phyloP scores from a whole-genome alignment of 2,329 filamentous ascomycete species.

The Colletotrichum eleusines region DNA sequence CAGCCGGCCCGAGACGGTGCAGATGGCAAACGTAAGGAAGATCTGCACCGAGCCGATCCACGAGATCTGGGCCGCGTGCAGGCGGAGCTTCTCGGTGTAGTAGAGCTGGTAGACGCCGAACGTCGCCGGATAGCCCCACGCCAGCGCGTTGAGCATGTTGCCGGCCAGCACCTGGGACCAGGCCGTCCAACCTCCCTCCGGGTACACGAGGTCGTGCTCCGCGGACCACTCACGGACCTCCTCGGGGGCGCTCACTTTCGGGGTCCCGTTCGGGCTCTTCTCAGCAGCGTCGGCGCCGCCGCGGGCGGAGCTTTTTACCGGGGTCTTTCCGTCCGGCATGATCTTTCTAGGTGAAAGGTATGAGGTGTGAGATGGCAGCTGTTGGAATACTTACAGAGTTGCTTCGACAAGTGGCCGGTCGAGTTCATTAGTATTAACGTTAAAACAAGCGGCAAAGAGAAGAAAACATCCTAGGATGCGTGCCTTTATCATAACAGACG shows the following conservation, averaged over 20 bases:
- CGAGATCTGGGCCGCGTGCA: conserved; percentile 53
- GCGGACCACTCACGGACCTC: conserved; percentile 28
- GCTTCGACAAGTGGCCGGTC: background rate
- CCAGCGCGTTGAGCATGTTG: conserved; percentile 61
- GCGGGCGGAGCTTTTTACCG: background rate
- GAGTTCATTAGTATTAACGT: background rate
- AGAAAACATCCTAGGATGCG: background rate
- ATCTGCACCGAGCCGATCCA: conserved; percentile 65
- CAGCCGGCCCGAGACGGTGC: conserved; percentile 62
- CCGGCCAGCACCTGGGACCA: conserved; percentile 65
- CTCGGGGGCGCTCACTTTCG: background rate
- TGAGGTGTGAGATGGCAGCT: background rate
- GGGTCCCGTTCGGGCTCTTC: background rate
- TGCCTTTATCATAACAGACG: background rate
- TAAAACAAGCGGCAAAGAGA: background rate
- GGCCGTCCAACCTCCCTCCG: conserved; percentile 60
- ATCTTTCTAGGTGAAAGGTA: background rate
- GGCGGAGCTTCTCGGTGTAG: conserved; percentile 53
- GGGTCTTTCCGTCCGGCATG: background rate
- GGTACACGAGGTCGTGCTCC: conserved; percentile 44
- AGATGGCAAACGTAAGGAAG: conserved; percentile 63
- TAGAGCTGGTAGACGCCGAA: conserved; percentile 68
- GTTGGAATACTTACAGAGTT: background rate
- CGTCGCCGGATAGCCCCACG: conserved; percentile 63
- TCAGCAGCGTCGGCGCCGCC: background rate